Evolutionary conservation across 352 stramenopile species (phyloP).

Genomic region (Peronospora farinosa): DNA sequence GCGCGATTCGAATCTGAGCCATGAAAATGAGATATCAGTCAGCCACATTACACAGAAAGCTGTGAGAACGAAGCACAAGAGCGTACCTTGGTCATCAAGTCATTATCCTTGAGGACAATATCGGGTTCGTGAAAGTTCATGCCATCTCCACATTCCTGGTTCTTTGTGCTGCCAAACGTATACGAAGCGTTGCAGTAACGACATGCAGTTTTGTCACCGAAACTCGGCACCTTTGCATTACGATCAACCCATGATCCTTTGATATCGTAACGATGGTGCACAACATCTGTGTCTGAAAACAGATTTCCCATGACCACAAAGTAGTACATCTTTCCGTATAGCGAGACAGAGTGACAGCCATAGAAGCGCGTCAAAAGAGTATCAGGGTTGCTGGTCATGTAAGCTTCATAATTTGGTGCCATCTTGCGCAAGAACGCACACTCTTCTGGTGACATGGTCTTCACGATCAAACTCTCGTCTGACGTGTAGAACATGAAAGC

Average conservation of each 20-base stretch:
- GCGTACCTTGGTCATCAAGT: slow-evolving; percentile 82
- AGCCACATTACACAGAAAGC: not conserved
- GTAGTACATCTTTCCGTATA: slow-evolving; percentile 90
- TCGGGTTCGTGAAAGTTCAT: slow-evolving; percentile 86
- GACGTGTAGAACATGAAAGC: slow-evolving; percentile 91
- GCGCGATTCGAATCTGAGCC: slow-evolving; percentile 67
- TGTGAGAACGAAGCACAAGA: not conserved
- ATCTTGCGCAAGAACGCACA: slow-evolving; percentile 85
- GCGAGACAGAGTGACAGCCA: slow-evolving; percentile 78
- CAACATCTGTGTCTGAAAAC: slow-evolving; percentile 79
- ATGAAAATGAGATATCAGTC: slow-evolving; percentile 2
- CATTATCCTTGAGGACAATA: slow-evolving; percentile 87
- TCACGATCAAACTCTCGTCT: slow-evolving; percentile 85
- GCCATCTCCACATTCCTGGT: slow-evolving; percentile 77
- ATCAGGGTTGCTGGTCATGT: slow-evolving; percentile 78
- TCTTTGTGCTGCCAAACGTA: slow-evolving; percentile 81
- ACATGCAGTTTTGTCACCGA: slow-evolving; percentile 72
- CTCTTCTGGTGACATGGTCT: slow-evolving; percentile 87
- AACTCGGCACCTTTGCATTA: slow-evolving; percentile 77
- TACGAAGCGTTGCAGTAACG: slow-evolving; percentile 85
- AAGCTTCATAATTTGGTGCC: slow-evolving; percentile 74
- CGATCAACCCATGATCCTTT: slow-evolving; percentile 88
- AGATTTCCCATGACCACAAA: slow-evolving; percentile 92
- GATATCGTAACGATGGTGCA: slow-evolving; percentile 89
- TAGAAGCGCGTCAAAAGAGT: slow-evolving; percentile 87